Evolutionary conservation across 768 basidiomycete species (phyloP), one percentile per base, ranked within the genome.

Genomic region (Podaxis sp.): DNA sequence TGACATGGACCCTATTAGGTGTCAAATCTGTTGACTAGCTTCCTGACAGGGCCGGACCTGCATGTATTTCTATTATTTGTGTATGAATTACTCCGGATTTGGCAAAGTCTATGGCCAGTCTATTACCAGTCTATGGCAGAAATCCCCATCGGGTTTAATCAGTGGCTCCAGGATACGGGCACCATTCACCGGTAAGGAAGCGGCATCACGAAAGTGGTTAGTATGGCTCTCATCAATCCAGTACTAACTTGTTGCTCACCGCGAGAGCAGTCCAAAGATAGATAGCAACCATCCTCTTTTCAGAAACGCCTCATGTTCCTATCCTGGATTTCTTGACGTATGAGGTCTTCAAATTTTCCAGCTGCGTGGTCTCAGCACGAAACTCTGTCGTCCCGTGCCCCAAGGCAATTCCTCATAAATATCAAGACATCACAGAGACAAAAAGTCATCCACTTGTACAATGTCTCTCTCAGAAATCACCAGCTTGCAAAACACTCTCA

Each of bases 401-500:
- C 47, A 48, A 7, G 47, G 47, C 23, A 25, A 21, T 23, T 48
- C 27, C 25, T 48, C 47, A 48, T 48, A 48, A 48, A 48, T 48
- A 48, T 48, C 47, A 9, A 48, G 47, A 10, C 47, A 11, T 9
- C 13, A 25, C 25, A 14, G 11, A 23, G 23, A 7, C 47, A 4
- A 23, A 25, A 27, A 32, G n/a, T 38, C 35, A 21, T 40, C 21
- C 27, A 23, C 51, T n/a, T 55, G 40, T 21, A 56, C 27, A 23
- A 73, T 72, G 71, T 72, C 72, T 53, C 42, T 72, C 52, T 76
- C 76, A 46, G 75, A 77, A 66, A 65, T 77, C 42, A 70, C 71
- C 44, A 74, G 73, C 64, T 72, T 77, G 35, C 76, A 76, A 63
- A 69, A 67, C 54, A 75, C 76, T 38, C 72, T 77, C 60, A 77